Conservation (phyloP, 176 grass and related monocot genomes). For the Cocos nucifera region DNA sequence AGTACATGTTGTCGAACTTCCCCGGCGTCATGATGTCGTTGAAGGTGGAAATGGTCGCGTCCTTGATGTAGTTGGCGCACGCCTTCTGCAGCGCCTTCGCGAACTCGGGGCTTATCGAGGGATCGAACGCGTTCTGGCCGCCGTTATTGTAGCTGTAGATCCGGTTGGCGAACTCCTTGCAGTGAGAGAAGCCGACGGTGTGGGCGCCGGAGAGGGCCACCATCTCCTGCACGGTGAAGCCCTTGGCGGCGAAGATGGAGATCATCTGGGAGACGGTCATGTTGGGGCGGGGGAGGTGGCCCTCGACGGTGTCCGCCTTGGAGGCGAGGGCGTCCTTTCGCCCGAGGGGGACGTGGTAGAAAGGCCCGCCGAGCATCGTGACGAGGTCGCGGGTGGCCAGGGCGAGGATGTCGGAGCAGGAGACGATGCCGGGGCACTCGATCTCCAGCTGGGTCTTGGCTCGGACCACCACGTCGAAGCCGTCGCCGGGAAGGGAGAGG, state of each 20-base stretch:
- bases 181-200: conserved; percentile 15
- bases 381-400: conserved; percentile 10
- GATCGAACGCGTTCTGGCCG: not conserved
- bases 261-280: not conserved
- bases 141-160: not conserved
- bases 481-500: conserved; percentile 1
- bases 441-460: conserved; percentile 14
- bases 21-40: conserved; percentile 18
- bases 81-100: conserved; percentile 7
- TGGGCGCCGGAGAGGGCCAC: conserved; percentile 4
- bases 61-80: not conserved
- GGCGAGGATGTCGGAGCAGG: conserved; percentile 15
- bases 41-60: conserved; percentile 7
- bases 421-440: conserved; percentile 12
- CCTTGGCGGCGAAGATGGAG: not conserved
- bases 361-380: conserved; percentile 6
- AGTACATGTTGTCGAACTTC: conserved; percentile 20
- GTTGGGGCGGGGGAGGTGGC: not conserved
- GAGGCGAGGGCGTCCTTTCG: conserved; percentile 8
- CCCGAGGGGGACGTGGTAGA: not conserved
- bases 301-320: not conserved
- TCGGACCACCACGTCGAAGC: conserved; percentile 1
- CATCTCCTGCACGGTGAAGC: conserved; percentile 7
- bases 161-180: not conserved
- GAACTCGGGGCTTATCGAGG: conserved; percentile 1